Evolutionary conservation across 495 filamentous ascomycete genomes (phyloP).

Genomic region (Hypoxylon fuscum): DNA sequence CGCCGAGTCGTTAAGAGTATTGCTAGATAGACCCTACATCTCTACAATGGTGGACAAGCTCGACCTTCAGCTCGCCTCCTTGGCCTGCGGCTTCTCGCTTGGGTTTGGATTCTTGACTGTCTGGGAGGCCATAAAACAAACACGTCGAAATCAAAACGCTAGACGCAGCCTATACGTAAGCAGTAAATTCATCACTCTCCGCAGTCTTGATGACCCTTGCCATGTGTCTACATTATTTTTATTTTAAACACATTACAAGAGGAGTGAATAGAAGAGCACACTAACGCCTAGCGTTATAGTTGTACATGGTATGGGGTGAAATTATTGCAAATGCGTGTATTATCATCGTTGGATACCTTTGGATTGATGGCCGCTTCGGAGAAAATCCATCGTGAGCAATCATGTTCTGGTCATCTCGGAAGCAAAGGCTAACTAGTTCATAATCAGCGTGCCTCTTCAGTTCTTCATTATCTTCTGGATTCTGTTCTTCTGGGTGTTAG

Average conservation of each 20-base stretch:
- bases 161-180: slow-evolving; percentile 36
- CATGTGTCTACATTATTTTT: no score
- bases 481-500: slow-evolving; percentile 49
- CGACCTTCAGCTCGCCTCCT: slow-evolving; percentile 42
- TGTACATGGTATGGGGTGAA: slow-evolving; percentile 57
- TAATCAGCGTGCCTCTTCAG: slow-evolving; percentile 37
- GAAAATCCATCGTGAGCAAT: slow-evolving; percentile 40
- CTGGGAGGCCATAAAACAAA: slow-evolving; percentile 50
- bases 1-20: not conserved
- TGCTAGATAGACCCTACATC: no score
- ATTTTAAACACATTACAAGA: no score
- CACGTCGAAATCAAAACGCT: slow-evolving; percentile 41
- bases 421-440: not conserved
- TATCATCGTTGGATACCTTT: slow-evolving; percentile 49
- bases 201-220: no score
- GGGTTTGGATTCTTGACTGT: slow-evolving; percentile 54
- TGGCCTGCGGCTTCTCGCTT: slow-evolving; percentile 54
- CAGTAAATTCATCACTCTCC: slow-evolving; percentile 2
- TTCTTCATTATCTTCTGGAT: no score
- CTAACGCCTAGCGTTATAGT: slow-evolving; percentile 40
- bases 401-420: not conserved
- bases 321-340: slow-evolving; percentile 49
- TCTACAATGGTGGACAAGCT: not conserved
- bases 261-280: no score
- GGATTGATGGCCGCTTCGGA: slow-evolving; percentile 46